Evolutionary conservation across 2,329 filamentous ascomycete genomes (phyloP), one percentile per base, ranked within the genome.

Genomic region (Aureobasidium melanogenum): DNA sequence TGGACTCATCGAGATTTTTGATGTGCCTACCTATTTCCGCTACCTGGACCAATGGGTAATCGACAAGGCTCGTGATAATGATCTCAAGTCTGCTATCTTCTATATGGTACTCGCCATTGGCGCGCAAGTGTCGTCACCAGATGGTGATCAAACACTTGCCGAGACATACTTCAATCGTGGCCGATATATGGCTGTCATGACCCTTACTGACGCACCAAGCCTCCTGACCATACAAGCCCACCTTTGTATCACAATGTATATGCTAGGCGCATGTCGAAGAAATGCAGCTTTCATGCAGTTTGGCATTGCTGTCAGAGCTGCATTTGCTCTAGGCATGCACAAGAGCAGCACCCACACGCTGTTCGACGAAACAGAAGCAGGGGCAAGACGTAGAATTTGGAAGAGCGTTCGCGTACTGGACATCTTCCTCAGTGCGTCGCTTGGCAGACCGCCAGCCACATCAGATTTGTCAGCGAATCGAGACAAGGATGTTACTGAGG

Each of bases 201-300:
- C 78, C 24, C 75, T 82, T 55, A 76, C 76, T 19, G 76, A 76
- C 60, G 79, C 77, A 17, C 79, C 80, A 59, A 80, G 77, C 59
- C 72, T 80, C 2, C 71, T 76, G 50, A 80, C 78, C 0, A 79
- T 82, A 2, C 79, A 81, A 65, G 79, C 78, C 1, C 81, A 81
- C 65, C 71, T 78, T 6, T 65, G 81, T 17, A 74, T 82, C n/a
- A 76, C 79, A 0, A 75, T 81, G 64, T 82, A 77, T 65, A 79
- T 82, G 77, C 71, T 82, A 2, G 72, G 79, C 30, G 77, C 77
- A 12, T 80, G 77, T 61, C 76, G 80, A 46, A 77, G 79, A 12
- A 82, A 82, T 62, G 79, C 78, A 1, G 79, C 79, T 6, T 82
- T 80, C 60, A 74, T 81, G 66, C 78, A 80, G 51, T 75, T 82